Percentiles rank a stretch among this genome's conserved stretches.
Evolutionary conservation across 306 rosid genomes (phyloP).

Genomic region (Prunus persica): Prunus_persica_NCBIv2 NC_034009.1:34879501-34880000

Average conservation of each 20-base stretch:
- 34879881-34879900: background rate
- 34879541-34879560: background rate
- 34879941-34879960: background rate
- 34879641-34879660: background rate
- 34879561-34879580: background rate
- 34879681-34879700: background rate
- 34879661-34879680: background rate
- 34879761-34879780: background rate
- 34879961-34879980: background rate
- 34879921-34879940: background rate
- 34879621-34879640: background rate
- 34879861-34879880: background rate
- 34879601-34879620: background rate
- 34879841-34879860: background rate
- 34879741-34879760: background rate
- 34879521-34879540: background rate
- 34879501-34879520: background rate
- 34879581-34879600: background rate
- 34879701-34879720: background rate
- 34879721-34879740: background rate
- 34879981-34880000: background rate
- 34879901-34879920: background rate
- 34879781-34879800: constrained; percentile 20
- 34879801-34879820: background rate
- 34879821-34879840: constrained; percentile 10